These are phyloP conservation scores for Crithidia expoeki DNA, from an alignment of 208 protist genomes.

Conservation along the genomic window DNA sequence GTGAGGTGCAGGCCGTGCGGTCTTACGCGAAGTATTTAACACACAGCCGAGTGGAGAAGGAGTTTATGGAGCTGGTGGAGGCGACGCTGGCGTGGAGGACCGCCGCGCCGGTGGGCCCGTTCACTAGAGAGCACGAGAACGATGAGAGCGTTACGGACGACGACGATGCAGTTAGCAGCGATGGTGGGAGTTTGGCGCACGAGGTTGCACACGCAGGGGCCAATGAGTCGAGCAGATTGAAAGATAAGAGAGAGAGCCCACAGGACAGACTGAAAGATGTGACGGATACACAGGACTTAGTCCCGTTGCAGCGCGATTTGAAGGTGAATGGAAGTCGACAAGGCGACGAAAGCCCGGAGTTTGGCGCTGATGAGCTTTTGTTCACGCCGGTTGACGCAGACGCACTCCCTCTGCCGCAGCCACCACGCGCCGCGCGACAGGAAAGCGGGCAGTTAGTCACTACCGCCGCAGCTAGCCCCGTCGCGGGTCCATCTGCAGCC, in stretches of 20 bases:
- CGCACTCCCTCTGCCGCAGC: background rate
- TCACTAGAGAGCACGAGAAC: constrained; percentile 1
- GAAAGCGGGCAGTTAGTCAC: background rate
- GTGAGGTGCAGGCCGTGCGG: constrained; percentile 30
- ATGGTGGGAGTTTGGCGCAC: background rate
- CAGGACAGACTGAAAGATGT: background rate
- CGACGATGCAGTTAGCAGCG: background rate
- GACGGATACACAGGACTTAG: background rate
- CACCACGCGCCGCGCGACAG: background rate
- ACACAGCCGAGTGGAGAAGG: constrained; percentile 38
- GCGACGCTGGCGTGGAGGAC: constrained; percentile 41
- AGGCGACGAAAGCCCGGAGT: background rate
- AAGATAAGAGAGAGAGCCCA: background rate
- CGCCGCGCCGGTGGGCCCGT: constrained; percentile 11
- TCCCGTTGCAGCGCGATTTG: background rate
- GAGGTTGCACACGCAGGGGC: background rate
- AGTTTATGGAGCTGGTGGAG: constrained; percentile 37
- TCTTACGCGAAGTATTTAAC: constrained; percentile 32
- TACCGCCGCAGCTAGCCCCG: background rate
- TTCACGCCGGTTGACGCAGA: background rate
- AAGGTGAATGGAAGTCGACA: background rate
- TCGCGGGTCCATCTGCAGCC: background rate
- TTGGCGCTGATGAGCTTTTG: background rate
- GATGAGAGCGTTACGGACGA: background rate
- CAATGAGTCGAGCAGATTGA: too few species aligned